Conservation (phyloP, 306 rosid genomes). For the Canavalia gladiata region DNA sequence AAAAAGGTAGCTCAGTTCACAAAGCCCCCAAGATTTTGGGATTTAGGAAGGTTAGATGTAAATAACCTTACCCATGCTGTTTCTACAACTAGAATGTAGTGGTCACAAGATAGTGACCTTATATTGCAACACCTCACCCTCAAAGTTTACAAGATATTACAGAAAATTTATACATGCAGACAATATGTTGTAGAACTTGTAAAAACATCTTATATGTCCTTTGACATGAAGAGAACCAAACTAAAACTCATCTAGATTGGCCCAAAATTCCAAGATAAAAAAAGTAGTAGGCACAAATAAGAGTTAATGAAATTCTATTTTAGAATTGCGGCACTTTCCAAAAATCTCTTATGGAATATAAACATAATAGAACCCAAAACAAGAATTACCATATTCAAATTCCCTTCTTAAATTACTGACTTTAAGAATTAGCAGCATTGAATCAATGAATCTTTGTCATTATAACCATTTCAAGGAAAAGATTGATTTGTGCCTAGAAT, state of each 20-base stretch:
- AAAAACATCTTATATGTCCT: conserved; percentile 9
- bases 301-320: conserved; percentile 6
- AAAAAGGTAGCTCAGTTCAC: background rate
- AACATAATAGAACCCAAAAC: background rate
- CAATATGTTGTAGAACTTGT: background rate
- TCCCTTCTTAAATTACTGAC: background rate
- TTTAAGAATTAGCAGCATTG: conserved; percentile 4
- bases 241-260: conserved; percentile 26
- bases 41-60: conserved; percentile 4
- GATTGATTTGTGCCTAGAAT: background rate
- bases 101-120: conserved; percentile 1
- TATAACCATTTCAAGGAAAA: conserved; percentile 13
- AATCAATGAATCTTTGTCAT: background rate
- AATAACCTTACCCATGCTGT: conserved; percentile 1
- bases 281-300: background rate
- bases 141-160: background rate
- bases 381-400: background rate
- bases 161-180: background rate
- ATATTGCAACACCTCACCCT: conserved; percentile 5
- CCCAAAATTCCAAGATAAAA: conserved; percentile 32
- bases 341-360: background rate
- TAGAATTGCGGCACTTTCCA: background rate
- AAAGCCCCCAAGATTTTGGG: background rate
- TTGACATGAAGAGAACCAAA: background rate
- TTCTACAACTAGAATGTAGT: conserved; percentile 10